Evolutionary conservation across 805 yeast genomes (phyloP).

Genomic region (Yarrowia divulgata): DNA sequence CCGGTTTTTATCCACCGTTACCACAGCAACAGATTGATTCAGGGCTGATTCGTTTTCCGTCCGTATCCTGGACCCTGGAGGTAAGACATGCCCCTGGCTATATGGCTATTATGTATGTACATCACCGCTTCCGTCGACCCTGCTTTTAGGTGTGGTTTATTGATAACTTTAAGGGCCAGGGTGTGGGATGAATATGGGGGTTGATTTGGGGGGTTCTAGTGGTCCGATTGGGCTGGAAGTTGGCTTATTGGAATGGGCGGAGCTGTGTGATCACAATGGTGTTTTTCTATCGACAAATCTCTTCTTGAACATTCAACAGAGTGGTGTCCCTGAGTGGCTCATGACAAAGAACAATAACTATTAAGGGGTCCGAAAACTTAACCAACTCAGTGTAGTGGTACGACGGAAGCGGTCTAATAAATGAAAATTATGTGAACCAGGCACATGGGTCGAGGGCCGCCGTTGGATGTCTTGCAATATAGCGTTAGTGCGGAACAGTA

Average conservation of each 20-base stretch:
- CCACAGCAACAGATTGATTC: slow-evolving; percentile 14
- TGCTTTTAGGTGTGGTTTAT: background rate
- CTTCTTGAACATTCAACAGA: too few species aligned
- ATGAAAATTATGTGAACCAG: too few species aligned
- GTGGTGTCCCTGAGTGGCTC: too few species aligned
- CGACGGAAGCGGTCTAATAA: too few species aligned
- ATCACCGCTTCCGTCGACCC: slow-evolving; percentile 26
- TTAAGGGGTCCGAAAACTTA: too few species aligned
- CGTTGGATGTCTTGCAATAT: too few species aligned
- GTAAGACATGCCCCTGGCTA: slow-evolving; percentile 1
- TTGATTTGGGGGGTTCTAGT: background rate
- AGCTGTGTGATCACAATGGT: too few species aligned
- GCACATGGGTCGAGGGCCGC: too few species aligned
- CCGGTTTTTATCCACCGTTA: background rate
- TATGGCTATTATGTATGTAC: background rate
- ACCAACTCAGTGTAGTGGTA: too few species aligned
- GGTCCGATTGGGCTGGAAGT: background rate
- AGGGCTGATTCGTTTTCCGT: background rate
- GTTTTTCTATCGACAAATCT: too few species aligned
- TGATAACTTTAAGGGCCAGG: background rate
- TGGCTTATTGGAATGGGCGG: background rate
- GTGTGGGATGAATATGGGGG: background rate
- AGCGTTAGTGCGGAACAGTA: too few species aligned
- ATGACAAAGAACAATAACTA: too few species aligned
- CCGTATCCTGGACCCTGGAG: background rate